Evolutionary conservation across 345 rosid species (phyloP).

Genomic region (Arabidopsis thaliana): DNA sequence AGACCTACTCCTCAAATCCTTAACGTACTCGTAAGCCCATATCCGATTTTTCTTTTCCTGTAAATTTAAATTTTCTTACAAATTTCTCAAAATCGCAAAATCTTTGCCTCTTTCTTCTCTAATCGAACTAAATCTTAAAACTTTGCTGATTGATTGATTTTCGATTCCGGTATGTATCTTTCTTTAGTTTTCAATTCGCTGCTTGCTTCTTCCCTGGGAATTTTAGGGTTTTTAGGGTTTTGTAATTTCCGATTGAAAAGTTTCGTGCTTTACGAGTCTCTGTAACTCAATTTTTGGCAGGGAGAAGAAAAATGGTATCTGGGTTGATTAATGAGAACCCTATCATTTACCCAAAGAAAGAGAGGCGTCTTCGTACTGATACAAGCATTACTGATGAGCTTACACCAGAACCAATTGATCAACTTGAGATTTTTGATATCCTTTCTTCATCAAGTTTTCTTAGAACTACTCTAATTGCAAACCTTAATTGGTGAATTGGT

Average conservation of each 20-base stretch:
- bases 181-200: not conserved
- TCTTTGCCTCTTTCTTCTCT: not conserved
- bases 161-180: not conserved
- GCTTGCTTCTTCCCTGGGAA: not conserved
- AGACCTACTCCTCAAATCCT: too few species aligned
- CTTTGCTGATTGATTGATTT: conserved; percentile 1
- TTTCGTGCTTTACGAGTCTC: not conserved
- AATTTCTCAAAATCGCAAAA: not conserved
- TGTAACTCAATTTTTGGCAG: conserved; percentile 1
- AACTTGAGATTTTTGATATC: conserved; percentile 91
- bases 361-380: conserved; percentile 58
- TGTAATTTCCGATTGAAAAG: conserved; percentile 12
- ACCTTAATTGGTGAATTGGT: too few species aligned
- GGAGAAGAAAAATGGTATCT: conserved; percentile 58
- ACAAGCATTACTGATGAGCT: conserved; percentile 55
- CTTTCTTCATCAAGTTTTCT: conserved; percentile 32
- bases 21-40: too few species aligned
- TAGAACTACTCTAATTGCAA: not conserved
- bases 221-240: conserved; percentile 6
- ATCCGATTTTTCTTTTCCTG: too few species aligned
- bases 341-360: conserved; percentile 68
- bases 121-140: not conserved
- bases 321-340: conserved; percentile 87
- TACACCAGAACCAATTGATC: conserved; percentile 77
- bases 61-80: not conserved